A percentile compares a stretch with the other conserved stretches of the same genome.
phyloP scores from a whole-genome alignment of 2,329 filamentous ascomycete genomes.

The Colletotrichum filicis region DNA sequence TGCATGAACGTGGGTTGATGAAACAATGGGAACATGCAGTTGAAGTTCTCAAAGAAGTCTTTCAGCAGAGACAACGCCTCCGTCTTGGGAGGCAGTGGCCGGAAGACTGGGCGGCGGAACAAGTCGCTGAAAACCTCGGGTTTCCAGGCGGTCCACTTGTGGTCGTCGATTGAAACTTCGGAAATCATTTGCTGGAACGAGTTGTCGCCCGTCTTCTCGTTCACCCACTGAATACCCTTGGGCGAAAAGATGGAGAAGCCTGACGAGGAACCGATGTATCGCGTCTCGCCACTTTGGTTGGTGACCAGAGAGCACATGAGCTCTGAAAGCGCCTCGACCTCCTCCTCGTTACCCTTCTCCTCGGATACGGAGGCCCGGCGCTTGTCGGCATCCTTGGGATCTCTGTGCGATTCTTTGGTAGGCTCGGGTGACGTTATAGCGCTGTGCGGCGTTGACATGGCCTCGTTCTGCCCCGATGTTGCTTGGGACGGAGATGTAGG shows the following conservation, averaged over 20 bases:
- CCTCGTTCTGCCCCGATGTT: conserved; percentile 54
- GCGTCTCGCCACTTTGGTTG: conserved; percentile 92
- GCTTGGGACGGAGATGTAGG: conserved; percentile 63
- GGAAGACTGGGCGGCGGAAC: conserved; percentile 86
- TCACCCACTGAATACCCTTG: conserved; percentile 98
- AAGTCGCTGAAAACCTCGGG: conserved; percentile 96
- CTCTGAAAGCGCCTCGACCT: conserved; percentile 90
- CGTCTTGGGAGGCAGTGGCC: conserved; percentile 83
- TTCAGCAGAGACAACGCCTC: conserved; percentile 89
- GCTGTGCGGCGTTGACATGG: conserved; percentile 62
- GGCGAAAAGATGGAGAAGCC: conserved; percentile 99
- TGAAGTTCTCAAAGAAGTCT: conserved; percentile 98
- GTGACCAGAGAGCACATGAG: conserved; percentile 99
- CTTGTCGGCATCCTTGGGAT: conserved; percentile 47
- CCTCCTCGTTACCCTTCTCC: conserved; percentile 66
- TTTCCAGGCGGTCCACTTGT: conserved; percentile 98
- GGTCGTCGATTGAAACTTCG: conserved; percentile 88
- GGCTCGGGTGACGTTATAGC: conserved; percentile 65
- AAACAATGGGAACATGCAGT: conserved; percentile 97
- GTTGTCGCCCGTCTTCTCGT: conserved; percentile 94
- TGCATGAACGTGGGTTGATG: conserved; percentile 99
- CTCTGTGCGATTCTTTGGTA: conserved; percentile 51
- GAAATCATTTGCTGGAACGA: conserved; percentile 97
- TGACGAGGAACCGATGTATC: conserved; percentile 96
- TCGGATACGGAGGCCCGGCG: conserved; percentile 51